Conservation (phyloP, 352 stramenopile species). For the Pythium biforme region DNA sequence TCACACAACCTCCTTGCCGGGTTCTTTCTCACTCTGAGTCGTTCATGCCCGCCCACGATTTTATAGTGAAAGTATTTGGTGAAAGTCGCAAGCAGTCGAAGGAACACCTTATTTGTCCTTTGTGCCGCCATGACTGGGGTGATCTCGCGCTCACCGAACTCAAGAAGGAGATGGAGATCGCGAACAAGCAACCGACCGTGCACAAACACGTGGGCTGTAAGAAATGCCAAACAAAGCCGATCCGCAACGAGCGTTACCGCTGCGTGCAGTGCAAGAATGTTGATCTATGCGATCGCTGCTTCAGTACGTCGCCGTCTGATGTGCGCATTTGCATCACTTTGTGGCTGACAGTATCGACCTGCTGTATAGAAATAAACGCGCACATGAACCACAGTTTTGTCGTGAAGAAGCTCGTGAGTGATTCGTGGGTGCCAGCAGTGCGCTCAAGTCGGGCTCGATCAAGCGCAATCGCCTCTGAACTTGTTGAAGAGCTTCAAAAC, state of each 20-base stretch:
- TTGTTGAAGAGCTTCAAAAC: slow-evolving; percentile 62
- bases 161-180: slow-evolving; percentile 71
- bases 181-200: slow-evolving; percentile 71
- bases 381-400: slow-evolving; percentile 74
- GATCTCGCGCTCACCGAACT: slow-evolving; percentile 56
- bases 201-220: slow-evolving; percentile 65
- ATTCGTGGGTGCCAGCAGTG: slow-evolving; percentile 49
- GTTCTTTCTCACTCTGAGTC: background rate
- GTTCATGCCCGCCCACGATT: background rate
- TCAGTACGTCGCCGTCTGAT: slow-evolving; percentile 42
- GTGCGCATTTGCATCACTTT: background rate
- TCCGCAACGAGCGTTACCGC: slow-evolving; percentile 75
- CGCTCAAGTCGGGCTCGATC: slow-evolving; percentile 24
- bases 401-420: slow-evolving; percentile 57
- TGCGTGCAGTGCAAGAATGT: slow-evolving; percentile 79
- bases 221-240: slow-evolving; percentile 74
- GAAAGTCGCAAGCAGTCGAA: slow-evolving; percentile 80
- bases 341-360: background rate
- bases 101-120: slow-evolving; percentile 80
- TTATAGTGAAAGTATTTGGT: slow-evolving; percentile 78
- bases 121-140: slow-evolving; percentile 83
- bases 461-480: slow-evolving; percentile 35
- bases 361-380: slow-evolving; percentile 43
- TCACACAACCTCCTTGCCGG: background rate
- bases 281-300: slow-evolving; percentile 75